These are phyloP conservation scores for Phytophthora constricta DNA, from an alignment of 352 stramenopile genomes.

Conservation along the genomic window DNA sequence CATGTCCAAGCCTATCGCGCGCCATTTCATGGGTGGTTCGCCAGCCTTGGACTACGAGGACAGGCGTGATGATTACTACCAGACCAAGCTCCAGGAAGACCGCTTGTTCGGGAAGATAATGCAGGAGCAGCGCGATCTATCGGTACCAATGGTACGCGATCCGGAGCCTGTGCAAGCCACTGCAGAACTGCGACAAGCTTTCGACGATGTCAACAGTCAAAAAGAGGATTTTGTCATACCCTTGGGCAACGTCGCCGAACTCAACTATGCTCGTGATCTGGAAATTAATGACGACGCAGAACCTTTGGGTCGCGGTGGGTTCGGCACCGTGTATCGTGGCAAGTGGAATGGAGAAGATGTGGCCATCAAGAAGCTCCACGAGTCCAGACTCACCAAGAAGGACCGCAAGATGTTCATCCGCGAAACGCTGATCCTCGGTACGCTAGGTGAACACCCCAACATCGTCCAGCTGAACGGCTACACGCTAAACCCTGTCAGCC, in stretches of 20 bases:
- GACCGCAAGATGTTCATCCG: conserved; percentile 45
- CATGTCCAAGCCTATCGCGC: conserved; percentile 31
- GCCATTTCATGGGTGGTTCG: conserved; percentile 33
- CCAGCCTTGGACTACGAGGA: conserved; percentile 21
- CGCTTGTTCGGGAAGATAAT: conserved; percentile 23
- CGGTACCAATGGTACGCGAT: conserved; percentile 22
- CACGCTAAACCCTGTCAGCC: conserved; percentile 34
- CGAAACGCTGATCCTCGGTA: conserved; percentile 39
- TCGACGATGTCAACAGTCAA: conserved; percentile 19
- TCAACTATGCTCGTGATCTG: conserved; percentile 34
- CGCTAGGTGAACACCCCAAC: conserved; percentile 47
- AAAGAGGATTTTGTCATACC: conserved; percentile 19
- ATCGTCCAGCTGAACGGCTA: conserved; percentile 44
- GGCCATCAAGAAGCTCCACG: conserved; percentile 50
- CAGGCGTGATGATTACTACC: conserved; percentile 34
- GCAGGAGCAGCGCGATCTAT: conserved; percentile 17
- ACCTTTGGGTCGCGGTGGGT: conserved; percentile 35
- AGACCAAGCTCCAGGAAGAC: conserved; percentile 21
- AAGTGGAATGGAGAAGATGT: conserved; percentile 27
- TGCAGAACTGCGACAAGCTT: conserved; percentile 19
- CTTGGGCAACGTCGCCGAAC: conserved; percentile 22
- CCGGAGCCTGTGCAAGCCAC: conserved; percentile 25
- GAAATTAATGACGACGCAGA: conserved; percentile 22
- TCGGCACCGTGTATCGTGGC: conserved; percentile 35
- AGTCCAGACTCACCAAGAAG: conserved; percentile 39